Evolutionary conservation across 116 monocot genomes (phyloP), one percentile per base, ranked within the genome.

Genomic region (Phalaenopsis hybrid): DNA sequence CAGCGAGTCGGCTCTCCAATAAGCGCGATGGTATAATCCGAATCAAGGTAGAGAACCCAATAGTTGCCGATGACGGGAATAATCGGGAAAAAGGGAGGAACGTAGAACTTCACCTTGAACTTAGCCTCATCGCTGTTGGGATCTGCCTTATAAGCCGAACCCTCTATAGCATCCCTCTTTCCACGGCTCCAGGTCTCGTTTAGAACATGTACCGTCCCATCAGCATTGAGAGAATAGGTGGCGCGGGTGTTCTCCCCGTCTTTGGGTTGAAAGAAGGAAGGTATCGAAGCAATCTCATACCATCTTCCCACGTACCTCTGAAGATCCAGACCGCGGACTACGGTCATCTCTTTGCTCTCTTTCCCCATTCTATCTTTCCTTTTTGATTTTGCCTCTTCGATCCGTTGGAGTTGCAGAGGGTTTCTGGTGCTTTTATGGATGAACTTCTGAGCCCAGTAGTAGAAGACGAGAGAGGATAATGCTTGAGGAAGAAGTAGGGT

Each of bases 221-320:
- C 90, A 20, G 73, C 6, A 84, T 83, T 83, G 77, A 96, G 86
- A 34, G 85, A 76, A 89, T 96, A 96, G 23, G 92, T 96, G 59
- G 96, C 96, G 15, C 96, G 87, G 46, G 96, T 96, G 82, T 88
- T 79, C 23, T 6, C 55, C 41, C 96, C 96, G 86, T 86, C 72
- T 45, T 79, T 79, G 2, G 96, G 96, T 85, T 96, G 96, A 83
- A 90, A 90, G 34, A 63, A 50, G 13, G 94, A 92, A 9, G 90
- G 96, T 81, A 96, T 77, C 16, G 88, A 93, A 6, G 96, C 96
- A 78, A 96, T 96, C 88, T 96, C 96, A 89, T 96, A 96, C 96
- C 96, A 94, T 59, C 94, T 81, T 17, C 96, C 96, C 92, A 86
- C 88, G 88, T 93, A 96, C 9, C 90, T 83, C 45, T 79, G 18